Evolutionary conservation across 2,329 filamentous ascomycete species (phyloP), one percentile per base, ranked within the genome.

Genomic region (Stagonosporopsis tanaceti): DNA sequence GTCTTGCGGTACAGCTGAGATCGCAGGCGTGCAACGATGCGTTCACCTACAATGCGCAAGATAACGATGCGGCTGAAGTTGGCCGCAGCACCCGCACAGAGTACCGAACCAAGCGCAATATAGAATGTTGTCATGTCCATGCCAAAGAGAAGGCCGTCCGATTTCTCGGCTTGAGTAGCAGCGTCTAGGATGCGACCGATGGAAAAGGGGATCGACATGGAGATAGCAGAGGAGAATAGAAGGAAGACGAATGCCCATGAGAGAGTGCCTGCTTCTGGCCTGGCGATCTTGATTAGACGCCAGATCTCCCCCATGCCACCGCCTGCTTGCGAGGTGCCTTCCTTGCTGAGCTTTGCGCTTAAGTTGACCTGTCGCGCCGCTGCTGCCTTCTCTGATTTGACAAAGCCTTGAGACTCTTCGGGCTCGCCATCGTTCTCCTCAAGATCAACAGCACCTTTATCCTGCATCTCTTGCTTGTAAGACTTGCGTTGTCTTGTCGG

Each of bases 31-130:
- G 94, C 89, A 51, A 99, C 95, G 57, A 99, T 95, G 39, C 95
- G 86, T 78, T 99, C 95, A 62, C 95, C 96, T 7, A 99, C 92
- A 60, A 98, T 95, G 25, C 95, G 88, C 22, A 99, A 85, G 51
- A 98, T 89, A 55, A 98, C 89, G 68, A 99, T 96, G 64, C 95
- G 89, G 30, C 93, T 91, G 77, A 97, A 99, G 78, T 97, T 99
- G 42, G 94, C 92, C 52, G 86, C 86, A 27, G 95, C 95, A 57
- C 96, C 95, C 8, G 96, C 71, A 1, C 90, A 89, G 57, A 99
- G 84, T 47, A 98, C 84, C 4, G 73, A 71, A 6, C 71, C 93
- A 40, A 99, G 84, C 25, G 87, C 91, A 50, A 89, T 79, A 78
- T 97, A 99, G 81, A 99, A 98, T 71, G 96, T 92, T 37, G 87